Conservation (phyloP, 2,329 filamentous ascomycete species). For the Bipolaris bicolor region DNA sequence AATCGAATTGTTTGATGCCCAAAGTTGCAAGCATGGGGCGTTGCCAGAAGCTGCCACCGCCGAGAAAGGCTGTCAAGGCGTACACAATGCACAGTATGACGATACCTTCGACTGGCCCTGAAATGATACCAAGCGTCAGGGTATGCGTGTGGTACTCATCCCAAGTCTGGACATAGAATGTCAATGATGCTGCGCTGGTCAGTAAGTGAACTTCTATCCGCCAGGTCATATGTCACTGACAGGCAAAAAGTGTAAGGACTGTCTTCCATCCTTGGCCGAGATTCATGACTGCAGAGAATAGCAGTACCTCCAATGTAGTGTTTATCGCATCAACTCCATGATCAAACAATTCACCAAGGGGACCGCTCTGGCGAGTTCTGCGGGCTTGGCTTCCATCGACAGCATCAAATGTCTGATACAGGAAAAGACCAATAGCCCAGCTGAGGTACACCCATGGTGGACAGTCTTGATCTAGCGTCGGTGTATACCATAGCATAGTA, state of each 20-base stretch:
- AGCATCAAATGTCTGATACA: constrained; percentile 98
- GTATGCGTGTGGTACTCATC: constrained; percentile 99
- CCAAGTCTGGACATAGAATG: constrained; percentile 99
- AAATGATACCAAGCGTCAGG: constrained; percentile 87
- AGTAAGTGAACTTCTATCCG: neutral
- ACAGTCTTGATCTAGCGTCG: constrained; percentile 91
- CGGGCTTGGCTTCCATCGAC: constrained; percentile 93
- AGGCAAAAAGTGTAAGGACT: constrained; percentile 80
- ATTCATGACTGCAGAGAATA: constrained; percentile 92
- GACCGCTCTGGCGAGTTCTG: constrained; percentile 89
- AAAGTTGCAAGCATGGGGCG: constrained; percentile 76
- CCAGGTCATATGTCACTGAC: constrained; percentile 52
- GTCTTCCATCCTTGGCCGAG: constrained; percentile 92
- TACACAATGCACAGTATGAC: constrained; percentile 83
- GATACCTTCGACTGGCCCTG: constrained; percentile 93
- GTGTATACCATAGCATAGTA: constrained; percentile 94
- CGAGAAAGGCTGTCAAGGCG: constrained; percentile 79
- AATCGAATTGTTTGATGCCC: constrained; percentile 66
- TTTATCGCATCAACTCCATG: constrained; percentile 96
- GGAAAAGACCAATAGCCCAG: constrained; percentile 86
- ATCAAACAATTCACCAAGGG: constrained; percentile 94
- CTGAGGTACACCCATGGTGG: constrained; percentile 93
- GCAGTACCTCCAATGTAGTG: constrained; percentile 87
- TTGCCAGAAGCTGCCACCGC: constrained; percentile 93
- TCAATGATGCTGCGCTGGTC: constrained; percentile 69